Percentiles rank a stretch among this genome's conserved stretches.
Conservation (phyloP, 1,284 basidiomycete species). For the Ustilago tritici region DNA sequence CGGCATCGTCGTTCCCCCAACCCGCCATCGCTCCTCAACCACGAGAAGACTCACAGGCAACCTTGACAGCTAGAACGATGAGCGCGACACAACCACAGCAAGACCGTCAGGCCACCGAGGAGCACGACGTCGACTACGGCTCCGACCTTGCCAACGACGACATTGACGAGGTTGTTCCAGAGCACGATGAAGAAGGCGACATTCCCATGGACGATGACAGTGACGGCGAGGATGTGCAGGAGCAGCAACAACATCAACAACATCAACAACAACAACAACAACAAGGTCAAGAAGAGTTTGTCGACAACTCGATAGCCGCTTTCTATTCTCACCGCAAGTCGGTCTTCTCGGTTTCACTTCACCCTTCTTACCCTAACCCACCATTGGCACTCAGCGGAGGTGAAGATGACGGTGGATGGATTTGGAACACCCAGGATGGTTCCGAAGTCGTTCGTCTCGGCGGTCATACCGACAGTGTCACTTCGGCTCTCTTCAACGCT, state of each 20-base stretch:
- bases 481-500: constrained; percentile 80
- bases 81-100: constrained; percentile 35
- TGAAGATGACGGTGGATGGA: constrained; percentile 92
- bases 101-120: constrained; percentile 27
- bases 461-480: constrained; percentile 93
- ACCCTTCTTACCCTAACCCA: constrained; percentile 79
- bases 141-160: constrained; percentile 48
- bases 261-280: constrained; percentile 45
- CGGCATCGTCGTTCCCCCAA: not conserved
- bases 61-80: constrained; percentile 13
- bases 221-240: constrained; percentile 25
- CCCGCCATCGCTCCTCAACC: not conserved
- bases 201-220: constrained; percentile 52
- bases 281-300: constrained; percentile 48
- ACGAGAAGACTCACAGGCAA: not conserved
- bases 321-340: constrained; percentile 71
- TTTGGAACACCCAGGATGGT: constrained; percentile 89
- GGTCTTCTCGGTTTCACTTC: constrained; percentile 85
- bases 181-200: constrained; percentile 50
- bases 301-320: constrained; percentile 67
- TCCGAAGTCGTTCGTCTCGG: constrained; percentile 84
- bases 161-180: constrained; percentile 50
- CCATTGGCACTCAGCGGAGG: constrained; percentile 90
- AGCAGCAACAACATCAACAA: constrained; percentile 13
- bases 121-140: constrained; percentile 47